Evolutionary conservation across 352 stramenopile species (phyloP), one percentile per base, ranked within the genome.

Genomic region (Phytophthora sojae): DNA sequence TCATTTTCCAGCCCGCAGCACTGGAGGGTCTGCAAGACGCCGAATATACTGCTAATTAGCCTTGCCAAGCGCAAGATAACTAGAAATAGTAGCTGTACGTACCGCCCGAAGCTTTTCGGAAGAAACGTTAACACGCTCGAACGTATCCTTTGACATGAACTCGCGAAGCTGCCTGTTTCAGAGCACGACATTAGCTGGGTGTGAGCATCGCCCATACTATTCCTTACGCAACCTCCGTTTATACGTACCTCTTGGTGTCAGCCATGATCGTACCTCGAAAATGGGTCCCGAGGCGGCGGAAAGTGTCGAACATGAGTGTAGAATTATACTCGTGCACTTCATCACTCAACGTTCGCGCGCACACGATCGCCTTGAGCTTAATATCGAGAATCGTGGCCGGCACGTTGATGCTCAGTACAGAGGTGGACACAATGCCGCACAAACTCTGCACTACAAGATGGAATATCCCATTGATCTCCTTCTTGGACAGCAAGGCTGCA

Each of bases 401-500:
- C 2, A 68, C 55, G 30, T 83, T 79, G 50, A 92, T 86, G 7
- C 83, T 86, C 51, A 90, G 56, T 1, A 92, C 80, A 0, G 86
- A 91, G 4, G 84, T 71, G 15, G 84, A 91, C 50, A 89, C 72
- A 53, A 93, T 89, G 0, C 85, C 84, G 51, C 84, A 92, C 45
- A 93, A 73, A 39, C 81, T 92, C 66, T 95, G 85, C n/a, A 95
- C 47, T 17, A 95, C 76, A 11, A 91, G 78, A 52, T 93, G 82
- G 49, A 93, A 95, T 45, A 92, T 92, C 25, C 81, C 83, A 61
- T 95, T 92, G 63, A 93, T 91, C 39, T 92, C 84, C 73, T 94
- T 94, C 64, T 91, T 93, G 11, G 85, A 86, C 8, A 94, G 61
- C 17, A 94, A 76, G 1, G 82, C 82, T 55, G 89, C 85, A 51